Percentiles rank a stretch among this genome's conserved stretches.
Conservation (phyloP, 2,329 filamentous ascomycete genomes). For the Botrytis porri region DNA sequence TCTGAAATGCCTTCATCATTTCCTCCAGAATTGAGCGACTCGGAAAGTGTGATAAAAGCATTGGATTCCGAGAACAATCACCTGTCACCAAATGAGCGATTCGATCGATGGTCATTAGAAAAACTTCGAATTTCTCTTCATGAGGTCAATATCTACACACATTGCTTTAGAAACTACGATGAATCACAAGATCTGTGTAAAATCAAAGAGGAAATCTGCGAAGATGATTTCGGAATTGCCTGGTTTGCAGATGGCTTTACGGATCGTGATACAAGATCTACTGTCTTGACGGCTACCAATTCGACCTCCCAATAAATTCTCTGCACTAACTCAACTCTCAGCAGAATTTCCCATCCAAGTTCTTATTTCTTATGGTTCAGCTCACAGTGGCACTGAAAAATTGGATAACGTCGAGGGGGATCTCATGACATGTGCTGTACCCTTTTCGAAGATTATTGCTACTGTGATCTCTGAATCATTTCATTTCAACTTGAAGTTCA, state of each 20-base stretch:
- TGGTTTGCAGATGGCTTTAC: constrained; percentile 28
- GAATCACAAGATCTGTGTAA: neutral
- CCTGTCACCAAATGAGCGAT: constrained; percentile 16
- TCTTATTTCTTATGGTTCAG: neutral
- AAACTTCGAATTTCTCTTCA: constrained; percentile 26
- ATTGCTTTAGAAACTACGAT: neutral
- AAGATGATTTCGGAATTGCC: constrained; percentile 22
- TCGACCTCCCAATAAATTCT: neutral
- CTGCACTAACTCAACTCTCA: no score
- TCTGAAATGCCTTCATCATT: constrained; percentile 27
- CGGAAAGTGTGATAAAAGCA: neutral
- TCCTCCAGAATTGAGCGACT: constrained; percentile 7
- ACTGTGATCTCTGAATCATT: neutral
- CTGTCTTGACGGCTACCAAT: neutral
- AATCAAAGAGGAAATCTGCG: constrained; percentile 18
- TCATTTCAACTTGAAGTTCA: neutral
- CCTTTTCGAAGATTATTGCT: neutral
- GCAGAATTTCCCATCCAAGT: neutral
- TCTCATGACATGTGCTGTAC: neutral
- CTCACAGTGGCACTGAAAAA: neutral
- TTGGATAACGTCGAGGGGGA: neutral
- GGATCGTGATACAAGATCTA: neutral
- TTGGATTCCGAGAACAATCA: constrained; percentile 2
- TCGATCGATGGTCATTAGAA: constrained; percentile 31
- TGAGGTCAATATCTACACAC: constrained; percentile 28